Base-by-base conservation (phyloP, 176 grass and related monocot species). In the Oryza punctata region DNA sequence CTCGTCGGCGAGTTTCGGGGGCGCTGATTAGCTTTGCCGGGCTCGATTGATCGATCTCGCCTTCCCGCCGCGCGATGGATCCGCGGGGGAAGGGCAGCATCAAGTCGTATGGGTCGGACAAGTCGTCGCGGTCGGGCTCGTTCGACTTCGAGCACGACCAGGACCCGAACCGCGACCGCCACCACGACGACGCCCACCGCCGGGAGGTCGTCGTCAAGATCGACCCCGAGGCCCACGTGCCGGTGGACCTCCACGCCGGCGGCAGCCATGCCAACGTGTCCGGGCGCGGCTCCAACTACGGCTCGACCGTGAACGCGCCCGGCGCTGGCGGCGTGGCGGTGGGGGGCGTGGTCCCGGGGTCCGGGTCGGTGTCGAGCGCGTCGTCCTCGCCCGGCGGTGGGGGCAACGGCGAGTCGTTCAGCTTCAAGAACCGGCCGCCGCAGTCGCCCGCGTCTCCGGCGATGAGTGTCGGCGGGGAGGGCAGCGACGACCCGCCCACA, bases 161-260 rank as follows among this genome's bases (percentile, higher is more conserved):
- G 70, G 52, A 75, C 8, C 85, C 65, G 45, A 67, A 76, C 8
- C 19, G 75, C 30, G 76, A 79, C 35, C 50, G 69, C 26, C 43
- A 75, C 38, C 52, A 60, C 40, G 15, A 81, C 57, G 80, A 21
- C 60, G 46, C n/a, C 6, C 63, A 73, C 15, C 72, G 59, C 41
- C 80, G 82, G 2, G 97, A 99, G 88, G 89, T 99, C 67, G 91
- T 99, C 49, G 93, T 99, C 73, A 96, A 94, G 83, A 94, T 99
- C 77, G 97, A 99, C 23, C 70, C 79, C 0, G 77, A 81, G 3
- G 81, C 63, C 33, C 85, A 72, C 2, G 68, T 74, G 59, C 74
- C 84, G 6, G 37, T 87, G 37, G 24, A 38, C 30, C 69, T 78
- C 57, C 49, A 67, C 3, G 28, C 75, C 27, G 7, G 35, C 12